A percentile compares a stretch with the other conserved stretches of the same genome.
These are phyloP conservation scores for Colletotrichum eremochloae DNA, from an alignment of 2,329 filamentous ascomycete species.

Conservation along the genomic window DNA sequence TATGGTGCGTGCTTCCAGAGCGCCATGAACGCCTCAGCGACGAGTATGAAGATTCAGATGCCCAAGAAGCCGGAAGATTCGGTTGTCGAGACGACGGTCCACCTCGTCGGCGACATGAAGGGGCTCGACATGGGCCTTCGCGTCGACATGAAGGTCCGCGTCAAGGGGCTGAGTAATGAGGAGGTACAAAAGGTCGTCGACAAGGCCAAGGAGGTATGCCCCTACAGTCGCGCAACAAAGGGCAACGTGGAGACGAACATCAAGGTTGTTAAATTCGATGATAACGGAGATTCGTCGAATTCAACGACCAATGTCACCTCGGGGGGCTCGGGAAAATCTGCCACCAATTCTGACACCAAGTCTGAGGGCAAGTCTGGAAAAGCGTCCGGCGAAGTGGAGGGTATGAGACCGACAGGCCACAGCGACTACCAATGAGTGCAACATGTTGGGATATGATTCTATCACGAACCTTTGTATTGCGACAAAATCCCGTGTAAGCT, in stretches of 20 bases:
- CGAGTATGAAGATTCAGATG: slow-evolving; percentile 56
- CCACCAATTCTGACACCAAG: not conserved
- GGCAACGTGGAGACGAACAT: slow-evolving; percentile 48
- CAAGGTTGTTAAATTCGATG: slow-evolving; percentile 42
- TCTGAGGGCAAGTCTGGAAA: not conserved
- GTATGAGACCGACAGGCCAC: slow-evolving; percentile 28
- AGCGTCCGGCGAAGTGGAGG: not conserved
- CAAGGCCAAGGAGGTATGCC: slow-evolving; percentile 48
- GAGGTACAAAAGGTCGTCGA: slow-evolving; percentile 47
- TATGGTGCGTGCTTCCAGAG: slow-evolving; percentile 63
- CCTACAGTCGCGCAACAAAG: slow-evolving; percentile 48
- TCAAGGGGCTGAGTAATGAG: slow-evolving; percentile 47
- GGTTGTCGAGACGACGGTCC: slow-evolving; percentile 57
- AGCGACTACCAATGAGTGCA: slow-evolving; percentile 35
- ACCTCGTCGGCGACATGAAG: slow-evolving; percentile 60
- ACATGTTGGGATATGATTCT: not conserved
- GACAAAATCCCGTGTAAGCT: not conserved
- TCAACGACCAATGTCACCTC: slow-evolving; percentile 2
- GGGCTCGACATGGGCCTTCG: slow-evolving; percentile 58
- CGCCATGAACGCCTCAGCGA: slow-evolving; percentile 60
- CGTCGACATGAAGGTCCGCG: slow-evolving; percentile 58
- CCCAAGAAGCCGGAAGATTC: slow-evolving; percentile 53
- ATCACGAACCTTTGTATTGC: not conserved
- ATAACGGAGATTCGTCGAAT: not conserved
- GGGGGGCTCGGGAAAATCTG: not conserved